Evolutionary conservation across 2,329 filamentous ascomycete species (phyloP), one percentile per base, ranked within the genome.

Genomic region (Geosmithia putterillii): DNA sequence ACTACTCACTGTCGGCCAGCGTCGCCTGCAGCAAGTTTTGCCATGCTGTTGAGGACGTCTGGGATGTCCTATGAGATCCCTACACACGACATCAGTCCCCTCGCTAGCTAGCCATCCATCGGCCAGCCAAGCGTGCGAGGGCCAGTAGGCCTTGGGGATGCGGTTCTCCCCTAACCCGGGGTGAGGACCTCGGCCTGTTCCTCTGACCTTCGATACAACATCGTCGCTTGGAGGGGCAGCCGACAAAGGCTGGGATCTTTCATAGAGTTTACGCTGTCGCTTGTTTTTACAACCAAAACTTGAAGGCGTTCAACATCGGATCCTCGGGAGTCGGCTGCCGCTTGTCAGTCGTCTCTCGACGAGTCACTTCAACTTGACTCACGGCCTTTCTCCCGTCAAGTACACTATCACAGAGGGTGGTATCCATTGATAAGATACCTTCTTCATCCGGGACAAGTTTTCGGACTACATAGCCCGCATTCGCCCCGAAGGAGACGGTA

Each of bases 21-120:
- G 92, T 98, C 48, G 90, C 92, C 38, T 98, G 92, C 74, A 95
- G 90, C 78, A 98, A 96, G 65, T 96, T 98, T 72, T 96, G 92
- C 66, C 92, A 98, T 65, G 92, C 90, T 36, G 90, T 89, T 38
- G 92, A 98, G 66, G 92, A 98, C 62, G 83, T 83, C 32, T 98
- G 92, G 92, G 81, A 86, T 58, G 85, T 98, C 53, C 76, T 95
- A 56, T 98, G 80, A 73, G 39, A 4, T 37, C 10, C 35, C 34
- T 6, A 20, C 9, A n/a, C 35, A 20, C 35, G 6, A n/a, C 4
- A 4, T 7, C n/a, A 18, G n/a, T n/a, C 35, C 19, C 35, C n/a
- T 20, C n/a, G 35, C 40, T 28, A 12, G 22, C 40, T 34, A 12
- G 6, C 40, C 25, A 32, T 41, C 14, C 40, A 15, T 34, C 7